Base-by-base conservation (phyloP, 2,329 filamentous ascomycete species). In the Aspergillus tanneri region DNA sequence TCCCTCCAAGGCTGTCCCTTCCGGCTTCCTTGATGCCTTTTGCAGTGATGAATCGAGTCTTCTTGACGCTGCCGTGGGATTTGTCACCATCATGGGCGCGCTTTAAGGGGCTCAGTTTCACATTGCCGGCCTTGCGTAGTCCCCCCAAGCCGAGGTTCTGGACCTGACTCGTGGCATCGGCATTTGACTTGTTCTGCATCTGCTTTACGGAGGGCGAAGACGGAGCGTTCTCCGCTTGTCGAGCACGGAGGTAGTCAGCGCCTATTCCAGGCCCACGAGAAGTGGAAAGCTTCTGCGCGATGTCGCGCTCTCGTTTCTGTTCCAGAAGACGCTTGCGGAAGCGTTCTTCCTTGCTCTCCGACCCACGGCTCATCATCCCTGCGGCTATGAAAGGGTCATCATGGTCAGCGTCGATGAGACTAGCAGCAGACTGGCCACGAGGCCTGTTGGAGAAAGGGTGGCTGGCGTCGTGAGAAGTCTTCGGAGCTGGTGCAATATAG, bases 1-100 rank as follows among this genome's bases (percentile, higher is more conserved):
- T 57, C 4, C 68, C 73, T 8, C 84, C 83, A 2, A 90, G 64
- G 61, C 86, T 90, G 62, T 90, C 87, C 50, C 86, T 76, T 1
- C 87, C 87, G 3, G 87, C 87, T 68, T 89, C 86, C 46, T 83
- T 80, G 53, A 91, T 90, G 0, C 87, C 87, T 65, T 85, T 88
- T 34, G 84, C 83, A 21, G 87, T 89, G 32, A 90, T 79, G 62
- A 91, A 90, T n/a, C 87, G 77, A 43, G 87, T 90, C 76, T 88
- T 89, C 71, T 89, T 62, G 62, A 77, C 55, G 50, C 63, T 63
- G 21, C 60, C 61, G 43, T 64, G 63, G 12, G 60, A 62, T 35
- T 53, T 65, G 55, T 63, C 61, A 16, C 56, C 63, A 56, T 70
- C 66, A 53, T 68, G 61, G 10, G 61, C 61, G 21, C 69, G 65